Base-by-base conservation (phyloP, 2,329 filamentous ascomycete genomes). In the Metarhizium album region DNA sequence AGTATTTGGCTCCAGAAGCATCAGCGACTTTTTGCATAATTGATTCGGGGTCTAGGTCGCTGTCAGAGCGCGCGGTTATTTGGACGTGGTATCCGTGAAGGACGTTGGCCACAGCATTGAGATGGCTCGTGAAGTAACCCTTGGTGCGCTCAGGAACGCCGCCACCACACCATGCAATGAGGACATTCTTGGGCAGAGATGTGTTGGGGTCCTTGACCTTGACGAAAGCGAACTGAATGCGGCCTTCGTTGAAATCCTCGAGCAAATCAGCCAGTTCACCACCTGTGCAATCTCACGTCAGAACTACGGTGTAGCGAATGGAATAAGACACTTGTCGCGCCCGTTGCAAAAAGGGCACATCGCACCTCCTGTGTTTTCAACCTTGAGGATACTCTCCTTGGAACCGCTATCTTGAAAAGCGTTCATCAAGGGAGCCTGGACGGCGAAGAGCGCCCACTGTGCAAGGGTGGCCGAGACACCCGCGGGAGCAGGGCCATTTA, bases 71-170 rank as follows among this genome's bases (percentile, higher is more conserved):
- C 53, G 93, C 93, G 48, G 90, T 97, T 60, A 98, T 87, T 72
- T 98, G 91, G 53, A 98, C 90, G 67, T 98, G 93, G 68, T 97
- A 98, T 58, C 93, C 90, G 72, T 96, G 90, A 42, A 98, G 80
- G 59, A 96, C 78, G 70, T 95, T 96, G 55, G 90, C 84, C 37
- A 97, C 90, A 46, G 89, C 85, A 54, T 86, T 84, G 46, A 93
- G 74, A 70, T 98, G 91, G 71, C 90, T 96, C 58, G 89, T 95
- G 67, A 98, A 98, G 71, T 97, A 97, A 57, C 93, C 93, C 72
- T 97, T 98, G 54, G 91, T 97, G 62, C 91, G 79, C 71, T 98
- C 93, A n/a, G 93, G 93, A 16, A 98, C 93, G 60, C 93, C 93
- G 64, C 94, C 91, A 58, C 93, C 93, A 67, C 93, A 98, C 86